Base-by-base conservation (phyloP, 2,329 filamentous ascomycete genomes). In the Fusarium tuaranense region DNA sequence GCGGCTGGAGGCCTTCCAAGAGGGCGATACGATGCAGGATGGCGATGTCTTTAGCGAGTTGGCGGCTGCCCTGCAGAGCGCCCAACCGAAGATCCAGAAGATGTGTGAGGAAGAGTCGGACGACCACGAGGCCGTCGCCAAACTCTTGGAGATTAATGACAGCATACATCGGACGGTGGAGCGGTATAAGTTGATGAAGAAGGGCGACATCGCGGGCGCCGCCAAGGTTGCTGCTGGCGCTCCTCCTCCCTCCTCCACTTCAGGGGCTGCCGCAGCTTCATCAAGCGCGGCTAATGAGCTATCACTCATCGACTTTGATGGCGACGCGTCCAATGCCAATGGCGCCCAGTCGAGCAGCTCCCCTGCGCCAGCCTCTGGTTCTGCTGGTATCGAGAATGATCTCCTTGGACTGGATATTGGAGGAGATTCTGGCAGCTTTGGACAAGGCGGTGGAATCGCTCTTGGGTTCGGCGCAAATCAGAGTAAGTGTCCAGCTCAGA, bases 91-190 rank as follows among this genome's bases (percentile, higher is more conserved):
- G 86, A 98, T 99, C 75, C 96, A 98, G 82, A 98, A 95, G 85
- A 99, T 99, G 96, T 98, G 96, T 80, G 96, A 98, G 83, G 97
- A 99, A 83, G 97, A 99, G 81, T 98, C 95, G 13, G 96, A 98
- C 71, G 97, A 99, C 80, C 92, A 95, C 71, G 97, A 98, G 85
- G 97, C 97, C 7, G 97, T 99, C 7, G 94, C 95, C 51, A 98
- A 98, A 84, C 88, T 99, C 13, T 89, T 99, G 66, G 95, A 98
- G 81, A 98, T 99, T 80, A 99, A 99, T 81, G 97, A 99, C 83
- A 98, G 95, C 84, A 99, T 99, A 89, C 94, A 98, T 81, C 92
- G 96, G 72, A 99, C 97, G 1, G 94, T 98, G 66, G 95, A 98
- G 84, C 88, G 97, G 74, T 99, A 98, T 83, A 97, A 95, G 87